phyloP scores from a whole-genome alignment of 2,329 filamentous ascomycete species.

The Dothiorella sarmentorum region DNA sequence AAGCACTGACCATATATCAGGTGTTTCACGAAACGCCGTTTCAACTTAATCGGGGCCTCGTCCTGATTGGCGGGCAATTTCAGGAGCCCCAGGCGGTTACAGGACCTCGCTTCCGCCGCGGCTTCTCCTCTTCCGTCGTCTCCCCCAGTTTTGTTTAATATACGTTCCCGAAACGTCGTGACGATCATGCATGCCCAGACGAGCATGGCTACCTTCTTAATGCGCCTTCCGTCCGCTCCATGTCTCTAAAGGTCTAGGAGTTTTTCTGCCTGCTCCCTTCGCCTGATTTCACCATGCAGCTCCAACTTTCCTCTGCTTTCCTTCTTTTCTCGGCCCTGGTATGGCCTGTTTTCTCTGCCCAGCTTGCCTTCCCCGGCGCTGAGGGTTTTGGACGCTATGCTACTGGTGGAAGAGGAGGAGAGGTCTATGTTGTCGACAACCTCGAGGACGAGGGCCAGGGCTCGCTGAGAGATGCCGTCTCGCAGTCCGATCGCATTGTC shows the following conservation, averaged over 20 bases:
- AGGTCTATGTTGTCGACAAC: conserved; percentile 50
- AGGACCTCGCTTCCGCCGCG: conserved; percentile 8
- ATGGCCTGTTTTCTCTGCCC: conserved; percentile 18
- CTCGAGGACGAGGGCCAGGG: conserved; percentile 48
- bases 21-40: background rate
- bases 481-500: conserved; percentile 46
- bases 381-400: conserved; percentile 50
- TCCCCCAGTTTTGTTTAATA: conserved; percentile 14
- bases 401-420: conserved; percentile 46
- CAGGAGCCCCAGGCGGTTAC: conserved; percentile 2
- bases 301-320: background rate
- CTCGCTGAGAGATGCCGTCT: conserved; percentile 51
- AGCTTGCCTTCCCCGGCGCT: conserved; percentile 48
- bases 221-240: background rate
- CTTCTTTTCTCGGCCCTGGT: conserved; percentile 13
- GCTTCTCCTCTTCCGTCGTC: background rate
- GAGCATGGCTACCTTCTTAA: background rate
- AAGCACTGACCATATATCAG: background rate
- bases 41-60: background rate
- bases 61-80: conserved; percentile 11
- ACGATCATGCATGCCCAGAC: background rate
- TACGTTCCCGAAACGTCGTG: conserved; percentile 7
- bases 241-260: background rate
- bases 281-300: background rate
- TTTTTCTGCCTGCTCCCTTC: background rate